Evolutionary conservation across 177 flowering plant species (phyloP), one percentile per base, ranked within the genome.

Genomic region (Vitis hybrid): DNA sequence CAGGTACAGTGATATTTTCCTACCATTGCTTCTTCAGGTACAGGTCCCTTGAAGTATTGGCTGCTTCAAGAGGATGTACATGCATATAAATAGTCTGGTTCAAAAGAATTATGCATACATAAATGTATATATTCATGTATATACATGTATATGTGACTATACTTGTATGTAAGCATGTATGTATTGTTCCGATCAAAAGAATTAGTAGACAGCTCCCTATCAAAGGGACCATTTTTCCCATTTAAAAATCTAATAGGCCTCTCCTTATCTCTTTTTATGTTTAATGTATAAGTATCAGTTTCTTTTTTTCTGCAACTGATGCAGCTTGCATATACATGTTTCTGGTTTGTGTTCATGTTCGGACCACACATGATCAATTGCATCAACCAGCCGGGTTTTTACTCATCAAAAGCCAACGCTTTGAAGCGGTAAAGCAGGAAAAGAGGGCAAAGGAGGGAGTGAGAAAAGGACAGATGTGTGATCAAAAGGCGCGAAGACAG

Each of bases 351-450:
- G 80, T 79, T 88, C 54, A 71, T 84, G 71, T 78, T 82, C 46
- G 90, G 87, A 70, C 85, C 85, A 3, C 87, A 81, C 70, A 60
- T 82, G 66, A 14, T 80, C 68, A 75, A 84, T 80, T 84, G 58
- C 69, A 58, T 74, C 70, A 76, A 79, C 65, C 92, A 92, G 95
- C 97, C 97, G 52, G 97, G 97, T 27, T 69, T 90, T 92, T 82
- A 91, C 97, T 74, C 90, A 95, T 61, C 89, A 82, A 56, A 84
- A 69, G 27, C 79, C 53, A 67, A 64, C 11, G 46, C 63, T 66
- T 51, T 75, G 63, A 79, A 35, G 46, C 9, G 6, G 46, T 8
- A 35, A 35, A 72, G 53, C 53, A 14, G 46, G 46, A 11, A 57
- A 62, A 74, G 60, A 50, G 5, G 15, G 27, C 10, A 14, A 61